A percentile compares a stretch with the other conserved stretches of the same genome.
phyloP scores from a whole-genome alignment of 148 eudicot genomes.

The Salicornia ramosissima region DNA sequence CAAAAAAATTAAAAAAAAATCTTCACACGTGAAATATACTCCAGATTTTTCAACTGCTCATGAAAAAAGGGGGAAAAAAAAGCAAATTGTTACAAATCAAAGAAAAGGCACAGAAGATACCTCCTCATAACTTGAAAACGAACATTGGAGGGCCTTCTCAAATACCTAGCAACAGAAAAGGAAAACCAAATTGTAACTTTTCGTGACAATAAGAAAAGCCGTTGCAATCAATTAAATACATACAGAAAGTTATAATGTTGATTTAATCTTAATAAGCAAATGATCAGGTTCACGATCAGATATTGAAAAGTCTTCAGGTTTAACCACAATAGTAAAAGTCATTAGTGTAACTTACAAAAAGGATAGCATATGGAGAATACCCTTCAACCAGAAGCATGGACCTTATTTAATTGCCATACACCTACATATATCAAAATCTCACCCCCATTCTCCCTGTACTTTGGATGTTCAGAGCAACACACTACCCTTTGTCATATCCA shows the following conservation, averaged over 20 bases:
- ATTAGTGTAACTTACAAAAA: background rate
- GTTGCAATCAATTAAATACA: background rate
- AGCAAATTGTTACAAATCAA: background rate
- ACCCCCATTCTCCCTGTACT: background rate
- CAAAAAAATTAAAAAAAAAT: no score
- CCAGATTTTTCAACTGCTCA: background rate
- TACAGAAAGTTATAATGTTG: background rate
- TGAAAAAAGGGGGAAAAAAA: background rate
- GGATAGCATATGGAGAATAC: no score
- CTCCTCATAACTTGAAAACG: conserved; percentile 86
- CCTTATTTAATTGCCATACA: background rate
- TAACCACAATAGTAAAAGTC: background rate
- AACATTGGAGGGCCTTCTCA: conserved; percentile 78
- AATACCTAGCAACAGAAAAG: conserved; percentile 57
- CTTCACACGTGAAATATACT: no score
- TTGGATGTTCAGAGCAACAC: background rate
- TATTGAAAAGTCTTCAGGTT: background rate
- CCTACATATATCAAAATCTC: background rate
- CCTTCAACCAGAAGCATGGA: no score
- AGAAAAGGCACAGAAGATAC: conserved; percentile 36
- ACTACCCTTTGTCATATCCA: background rate
- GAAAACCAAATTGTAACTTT: conserved; percentile 1
- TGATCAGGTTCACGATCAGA: background rate
- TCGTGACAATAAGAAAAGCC: background rate
- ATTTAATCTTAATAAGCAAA: background rate